Base-by-base conservation (phyloP, 106 monocot genomes). In the Phalaenopsis aphrodite region DNA sequence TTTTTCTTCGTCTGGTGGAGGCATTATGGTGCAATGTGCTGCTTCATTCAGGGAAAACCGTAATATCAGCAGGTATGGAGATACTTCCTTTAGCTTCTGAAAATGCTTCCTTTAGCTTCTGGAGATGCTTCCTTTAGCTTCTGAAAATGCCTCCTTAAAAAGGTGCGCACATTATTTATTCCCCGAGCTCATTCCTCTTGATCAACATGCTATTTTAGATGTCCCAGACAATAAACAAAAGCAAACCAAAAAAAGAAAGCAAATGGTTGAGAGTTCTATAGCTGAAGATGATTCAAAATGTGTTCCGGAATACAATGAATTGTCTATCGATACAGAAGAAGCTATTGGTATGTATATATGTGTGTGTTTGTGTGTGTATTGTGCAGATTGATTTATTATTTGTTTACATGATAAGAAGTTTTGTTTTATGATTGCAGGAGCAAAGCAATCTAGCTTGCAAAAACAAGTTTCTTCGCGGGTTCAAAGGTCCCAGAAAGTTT, bases 171-270 rank as follows among this genome's bases (percentile, higher is more conserved):
- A 61, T 17, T 30, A 38, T 76, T 84, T 75, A 24, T 14, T 79
- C 36, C 69, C 67, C 85, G 84, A 86, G 73, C 79, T 78, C 48
- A 72, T 72, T 56, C 55, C 73, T 49, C 81, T 80, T 78, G 73
- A 76, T 81, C 18, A 72, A 5, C 18, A 57, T 49, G 69, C 74
- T 76, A 75, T 80, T 64, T 81, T 80, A 38, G 83, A 90, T 79
- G 41, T 81, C 74, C 42, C 87, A 45, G 73, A 75, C 24, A 80
- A 52, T 46, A 84, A 81, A 74, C 78, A 84, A 75, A 88, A 81
- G 37, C 86, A 79, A 83, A 88, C 72, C 74, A 94, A 72, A 82
- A 83, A 65, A 49, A 89, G 85, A 55, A 19, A 71, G 47, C 52
- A 52, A 52, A 19, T 73, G 18, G 55, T 39, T 12, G 81, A 78